These are phyloP conservation scores for Cytospora chrysosperma DNA, from an alignment of 2,329 filamentous ascomycete genomes.

Conservation along the genomic window DNA sequence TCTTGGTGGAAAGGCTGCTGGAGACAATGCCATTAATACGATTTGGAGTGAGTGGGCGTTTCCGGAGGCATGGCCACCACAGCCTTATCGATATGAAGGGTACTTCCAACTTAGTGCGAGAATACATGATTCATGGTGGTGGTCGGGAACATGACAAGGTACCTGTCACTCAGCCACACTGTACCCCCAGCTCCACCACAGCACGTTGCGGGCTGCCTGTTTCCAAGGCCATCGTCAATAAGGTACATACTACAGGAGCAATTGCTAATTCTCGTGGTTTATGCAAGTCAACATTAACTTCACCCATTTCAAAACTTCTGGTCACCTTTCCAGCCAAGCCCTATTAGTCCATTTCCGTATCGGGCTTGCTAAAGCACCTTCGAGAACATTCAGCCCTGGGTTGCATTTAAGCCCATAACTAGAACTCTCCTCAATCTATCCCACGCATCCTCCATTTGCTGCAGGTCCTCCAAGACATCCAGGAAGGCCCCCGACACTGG, in stretches of 20 bases:
- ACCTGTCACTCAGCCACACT: not conserved
- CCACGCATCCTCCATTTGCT: not conserved
- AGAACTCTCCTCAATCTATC: not conserved
- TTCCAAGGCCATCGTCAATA: not conserved
- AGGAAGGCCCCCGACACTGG: not conserved
- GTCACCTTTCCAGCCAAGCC: not conserved
- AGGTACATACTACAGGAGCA: not conserved
- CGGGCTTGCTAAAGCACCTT: not conserved
- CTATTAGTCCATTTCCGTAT: conserved; percentile 1
- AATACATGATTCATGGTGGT: not conserved
- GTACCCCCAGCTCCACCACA: not conserved
- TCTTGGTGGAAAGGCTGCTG: not conserved
- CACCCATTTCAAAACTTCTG: not conserved
- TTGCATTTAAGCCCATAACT: not conserved
- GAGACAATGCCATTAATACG: not conserved
- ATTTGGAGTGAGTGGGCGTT: not conserved
- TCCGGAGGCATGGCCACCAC: not conserved
- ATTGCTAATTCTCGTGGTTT: not conserved
- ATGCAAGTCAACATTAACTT: conserved; percentile 6
- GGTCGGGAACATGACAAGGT: not conserved
- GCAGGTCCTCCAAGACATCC: not conserved
- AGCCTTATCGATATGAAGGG: not conserved
- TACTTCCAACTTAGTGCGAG: not conserved
- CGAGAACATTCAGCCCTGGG: not conserved
- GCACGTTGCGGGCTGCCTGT: not conserved